phyloP scores from a whole-genome alignment of 2,329 filamentous ascomycete species.

The Sclerotinia borealis region DNA sequence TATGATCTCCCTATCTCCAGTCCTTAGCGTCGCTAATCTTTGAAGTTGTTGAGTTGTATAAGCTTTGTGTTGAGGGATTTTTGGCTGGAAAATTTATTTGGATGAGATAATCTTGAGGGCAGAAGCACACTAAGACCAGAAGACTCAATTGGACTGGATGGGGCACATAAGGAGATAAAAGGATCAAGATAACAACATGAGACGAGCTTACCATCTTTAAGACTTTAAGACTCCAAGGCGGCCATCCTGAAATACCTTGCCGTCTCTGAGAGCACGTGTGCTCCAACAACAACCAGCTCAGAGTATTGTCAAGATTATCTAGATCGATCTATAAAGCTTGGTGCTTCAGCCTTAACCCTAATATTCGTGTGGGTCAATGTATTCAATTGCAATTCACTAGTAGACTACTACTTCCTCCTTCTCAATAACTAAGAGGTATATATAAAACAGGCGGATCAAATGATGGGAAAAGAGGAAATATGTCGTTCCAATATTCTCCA shows the following conservation, averaged over 20 bases:
- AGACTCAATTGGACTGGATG: background rate
- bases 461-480: too few species aligned
- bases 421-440: too few species aligned
- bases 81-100: background rate
- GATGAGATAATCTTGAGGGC: background rate
- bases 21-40: too few species aligned
- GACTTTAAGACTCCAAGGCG: background rate
- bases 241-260: background rate
- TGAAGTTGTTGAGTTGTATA: too few species aligned
- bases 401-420: too few species aligned
- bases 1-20: too few species aligned
- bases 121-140: background rate
- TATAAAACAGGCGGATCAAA: too few species aligned
- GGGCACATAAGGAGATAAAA: background rate
- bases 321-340: background rate
- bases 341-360: background rate
- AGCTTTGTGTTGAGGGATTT: background rate
- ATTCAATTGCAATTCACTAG: too few species aligned
- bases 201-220: background rate
- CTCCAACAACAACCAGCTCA: background rate
- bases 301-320: background rate
- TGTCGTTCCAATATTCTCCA: too few species aligned
- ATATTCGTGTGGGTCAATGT: too few species aligned
- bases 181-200: background rate
- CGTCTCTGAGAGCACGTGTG: background rate